Evolutionary conservation across 495 filamentous ascomycete species (phyloP), one percentile per base, ranked within the genome.

Genomic region (Aspergillus sclerotioniger): DNA sequence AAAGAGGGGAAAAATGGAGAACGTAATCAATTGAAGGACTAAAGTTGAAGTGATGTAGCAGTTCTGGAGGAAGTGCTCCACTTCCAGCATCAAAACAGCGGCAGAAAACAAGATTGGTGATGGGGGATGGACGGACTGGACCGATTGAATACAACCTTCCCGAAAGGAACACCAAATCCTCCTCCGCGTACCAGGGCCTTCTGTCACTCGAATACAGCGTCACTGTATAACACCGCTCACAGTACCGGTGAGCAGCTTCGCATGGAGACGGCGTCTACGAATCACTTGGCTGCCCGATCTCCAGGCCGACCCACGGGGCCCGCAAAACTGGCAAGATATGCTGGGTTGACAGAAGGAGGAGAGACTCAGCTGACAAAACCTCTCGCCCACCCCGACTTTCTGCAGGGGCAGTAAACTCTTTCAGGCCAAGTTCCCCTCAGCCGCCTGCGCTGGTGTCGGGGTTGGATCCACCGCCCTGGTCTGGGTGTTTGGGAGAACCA

Each of bases 221-320:
- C 53, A 64, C 54, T 60, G 62, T 64, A 64, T 58, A 64, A 64
- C 47, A n/a, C 21, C n/a, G n/a, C 3, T 8, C 25, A 31, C 35
- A 32, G 52, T 51, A 54, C 52, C 53, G 46, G 58, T 55, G 46
- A 46, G n/a, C n/a, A 28, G 51, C n/a, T 21, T 39, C 6, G 29
- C 25, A 37, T 17, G 31, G 51, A 5, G 2, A 45, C 47, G 28
- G 44, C 41, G 8, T 19, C 39, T 31, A 46, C 55, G 52, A 58
- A 58, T 62, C 60, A 62, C 35, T 31, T 50, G 28, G 47, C 47
- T 50, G 47, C 47, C 47, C 47, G 47, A 50, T 32, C 47, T 39
- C 32, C 16, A 2, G 9, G n/a, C 31, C n/a, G 12, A 15, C 37
- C 37, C 37, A 13, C 13, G 12, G 13, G 37, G 12, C 37, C 37